Evolutionary conservation across 768 basidiomycete genomes (phyloP).

Genomic region (Floccularia luteovirens): DNA sequence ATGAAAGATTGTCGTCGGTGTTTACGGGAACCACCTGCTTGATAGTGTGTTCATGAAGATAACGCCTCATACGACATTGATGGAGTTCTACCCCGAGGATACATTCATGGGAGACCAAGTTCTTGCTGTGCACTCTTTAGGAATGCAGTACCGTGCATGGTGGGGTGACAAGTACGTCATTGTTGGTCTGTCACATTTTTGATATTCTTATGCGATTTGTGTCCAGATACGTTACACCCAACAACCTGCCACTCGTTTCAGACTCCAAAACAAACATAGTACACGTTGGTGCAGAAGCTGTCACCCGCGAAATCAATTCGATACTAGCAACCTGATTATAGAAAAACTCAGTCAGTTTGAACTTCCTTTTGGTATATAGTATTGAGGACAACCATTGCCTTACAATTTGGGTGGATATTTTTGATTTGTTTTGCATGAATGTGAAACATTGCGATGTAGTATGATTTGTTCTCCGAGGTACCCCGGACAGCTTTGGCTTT

Average conservation of each 20-base stretch:
- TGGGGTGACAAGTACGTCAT: conserved; percentile 28
- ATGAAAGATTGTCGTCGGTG: conserved; percentile 50
- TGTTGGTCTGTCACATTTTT: conserved; percentile 1
- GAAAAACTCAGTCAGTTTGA: too few relatives aligned
- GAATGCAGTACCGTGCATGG: conserved; percentile 56
- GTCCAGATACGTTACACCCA: conserved; percentile 25
- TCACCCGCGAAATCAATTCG: conserved; percentile 28
- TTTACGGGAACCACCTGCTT: conserved; percentile 52
- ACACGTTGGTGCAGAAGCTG: conserved; percentile 29
- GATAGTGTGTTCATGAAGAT: conserved; percentile 68
- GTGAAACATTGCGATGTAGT: too few relatives aligned
- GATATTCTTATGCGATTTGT: conserved; percentile 2
- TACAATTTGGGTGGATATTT: too few relatives aligned
- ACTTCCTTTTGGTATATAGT: too few relatives aligned
- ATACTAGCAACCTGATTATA: conserved; percentile 11
- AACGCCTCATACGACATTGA: conserved; percentile 49
- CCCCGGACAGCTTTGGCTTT: too few relatives aligned
- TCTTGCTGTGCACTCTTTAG: conserved; percentile 43
- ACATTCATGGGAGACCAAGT: conserved; percentile 59
- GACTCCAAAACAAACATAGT: conserved; percentile 18
- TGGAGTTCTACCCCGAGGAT: conserved; percentile 73
- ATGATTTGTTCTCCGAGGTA: too few relatives aligned
- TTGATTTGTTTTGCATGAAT: too few relatives aligned
- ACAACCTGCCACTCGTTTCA: conserved; percentile 24
- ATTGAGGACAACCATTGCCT: too few relatives aligned